Base-by-base conservation (phyloP, 495 filamentous ascomycete genomes). In the Talaromyces ruber region DNA sequence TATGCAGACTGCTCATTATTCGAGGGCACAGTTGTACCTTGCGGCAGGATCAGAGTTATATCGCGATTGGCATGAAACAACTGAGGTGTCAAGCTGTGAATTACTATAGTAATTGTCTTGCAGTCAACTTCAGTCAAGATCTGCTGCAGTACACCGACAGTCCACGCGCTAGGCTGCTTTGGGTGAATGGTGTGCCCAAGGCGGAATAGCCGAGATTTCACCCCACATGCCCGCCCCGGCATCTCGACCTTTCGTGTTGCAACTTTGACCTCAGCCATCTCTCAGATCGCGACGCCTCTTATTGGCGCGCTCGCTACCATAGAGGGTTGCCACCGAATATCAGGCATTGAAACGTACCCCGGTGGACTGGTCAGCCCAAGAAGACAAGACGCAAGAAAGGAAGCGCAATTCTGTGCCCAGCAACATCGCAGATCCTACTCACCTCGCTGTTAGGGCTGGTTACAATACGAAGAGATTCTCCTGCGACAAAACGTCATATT, bases 161-260 rank as follows among this genome's bases (percentile, higher is more conserved):
- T 5, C 4, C 12, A 16, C 14, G 34, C 34, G 16, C 34, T 39
- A 39, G 34, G 12, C 34, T 39, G 16, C 34, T 39, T 39, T 39
- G 16, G 64, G 37, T 43, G 52, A 34, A 18, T 51, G 64, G 51
- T 29, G 61, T 30, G 21, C 21, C 32, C 61, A 62, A 52, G 60
- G 26, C 39, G n/a, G 39, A 26, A 59, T 37, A 9, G 21, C 12
- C 34, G 34, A 39, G 43, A n/a, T 47, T 21, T 47, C 18, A 21
- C 43, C 34, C 43, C 43, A 47, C 43, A 21, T 18, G 43, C n/a
- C 43, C n/a, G n/a, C 43, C 43, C 43, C 43, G n/a, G 43, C n/a
- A 47, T 47, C 16, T 47, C 43, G 18, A 21, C n/a, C 34, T 39
- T 45, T 45, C 39, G 39, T 45, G 43, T 18, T 47, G 4, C 18